Percentiles rank a stretch among this genome's conserved stretches.
Conservation (phyloP, 176 grass and related monocot genomes). For the Eremochloa ophiuroides region DNA sequence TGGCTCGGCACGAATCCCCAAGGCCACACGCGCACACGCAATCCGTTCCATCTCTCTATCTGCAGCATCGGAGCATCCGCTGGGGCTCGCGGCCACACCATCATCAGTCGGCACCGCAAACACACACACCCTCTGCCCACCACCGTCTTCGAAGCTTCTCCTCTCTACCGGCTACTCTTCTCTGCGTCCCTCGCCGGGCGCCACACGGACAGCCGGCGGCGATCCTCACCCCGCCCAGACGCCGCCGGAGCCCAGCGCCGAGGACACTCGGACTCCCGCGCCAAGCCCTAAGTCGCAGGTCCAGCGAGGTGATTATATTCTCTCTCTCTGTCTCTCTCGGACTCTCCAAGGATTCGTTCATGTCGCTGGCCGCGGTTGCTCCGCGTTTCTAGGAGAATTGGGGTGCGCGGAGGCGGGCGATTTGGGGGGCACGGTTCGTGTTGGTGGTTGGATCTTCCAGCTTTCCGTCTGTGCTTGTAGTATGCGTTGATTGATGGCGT, state of each 20-base stretch:
- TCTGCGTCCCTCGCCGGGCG: neutral
- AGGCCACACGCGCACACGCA: neutral
- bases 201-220: neutral
- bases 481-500: neutral
- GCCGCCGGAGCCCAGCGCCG: neutral
- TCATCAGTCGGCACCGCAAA: constrained; percentile 8
- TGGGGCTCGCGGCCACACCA: neutral
- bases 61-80: constrained; percentile 15
- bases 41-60: constrained; percentile 21
- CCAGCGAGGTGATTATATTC: constrained; percentile 24
- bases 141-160: constrained; percentile 41
- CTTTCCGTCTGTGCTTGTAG: neutral
- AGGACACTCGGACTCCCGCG: neutral
- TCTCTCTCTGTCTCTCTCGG: neutral
- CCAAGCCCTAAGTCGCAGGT: neutral
- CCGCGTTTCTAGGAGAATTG: constrained; percentile 19
- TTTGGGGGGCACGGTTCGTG: neutral
- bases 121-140: neutral
- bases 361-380: neutral
- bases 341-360: neutral
- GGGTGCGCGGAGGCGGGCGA: neutral
- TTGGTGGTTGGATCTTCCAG: neutral
- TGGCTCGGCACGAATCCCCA: constrained; percentile 10
- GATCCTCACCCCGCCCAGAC: neutral
- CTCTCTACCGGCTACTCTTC: neutral